Evolutionary conservation across 129 eudicot genomes (phyloP).

Genomic region (Pseudognaphalium luteoalbum): DNA sequence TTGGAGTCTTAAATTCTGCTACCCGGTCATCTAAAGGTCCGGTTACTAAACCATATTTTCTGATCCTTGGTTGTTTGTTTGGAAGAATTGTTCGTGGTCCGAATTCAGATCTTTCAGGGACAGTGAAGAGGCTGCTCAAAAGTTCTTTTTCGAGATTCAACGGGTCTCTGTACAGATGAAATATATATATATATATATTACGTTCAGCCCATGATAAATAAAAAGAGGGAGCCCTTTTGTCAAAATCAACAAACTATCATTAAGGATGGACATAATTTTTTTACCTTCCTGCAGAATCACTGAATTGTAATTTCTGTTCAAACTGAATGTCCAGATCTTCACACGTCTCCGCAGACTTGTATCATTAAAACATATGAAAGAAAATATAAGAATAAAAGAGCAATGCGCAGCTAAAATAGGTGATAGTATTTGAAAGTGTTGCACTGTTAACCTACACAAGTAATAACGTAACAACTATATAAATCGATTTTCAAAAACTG

Average conservation of each 20-base stretch:
- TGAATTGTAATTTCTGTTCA: constrained; percentile 21
- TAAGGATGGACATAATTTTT: background rate
- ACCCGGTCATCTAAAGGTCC: constrained; percentile 51
- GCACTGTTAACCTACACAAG: background rate
- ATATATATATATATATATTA: constrained; percentile 14
- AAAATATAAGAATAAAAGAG: constrained; percentile 15
- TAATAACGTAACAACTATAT: constrained; percentile 6
- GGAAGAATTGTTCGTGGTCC: constrained; percentile 28
- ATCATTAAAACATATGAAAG: background rate
- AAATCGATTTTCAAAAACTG: background rate
- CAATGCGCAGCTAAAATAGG: background rate
- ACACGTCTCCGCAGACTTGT: constrained; percentile 31
- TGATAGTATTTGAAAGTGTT: background rate
- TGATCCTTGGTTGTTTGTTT: constrained; percentile 24
- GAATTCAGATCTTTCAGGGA: constrained; percentile 46
- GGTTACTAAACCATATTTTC: constrained; percentile 51
- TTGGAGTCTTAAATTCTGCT: constrained; percentile 30
- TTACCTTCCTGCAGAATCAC: constrained; percentile 41
- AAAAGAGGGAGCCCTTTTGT: background rate
- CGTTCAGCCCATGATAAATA: background rate
- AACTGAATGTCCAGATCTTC: constrained; percentile 19
- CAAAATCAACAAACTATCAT: background rate
- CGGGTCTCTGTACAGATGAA: constrained; percentile 32
- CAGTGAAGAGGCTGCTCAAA: constrained; percentile 50
- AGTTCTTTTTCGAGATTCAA: constrained; percentile 57